phyloP scores from a whole-genome alignment of 2,329 filamentous ascomycete species.

The Microcyclospora tardicrescens region DNA sequence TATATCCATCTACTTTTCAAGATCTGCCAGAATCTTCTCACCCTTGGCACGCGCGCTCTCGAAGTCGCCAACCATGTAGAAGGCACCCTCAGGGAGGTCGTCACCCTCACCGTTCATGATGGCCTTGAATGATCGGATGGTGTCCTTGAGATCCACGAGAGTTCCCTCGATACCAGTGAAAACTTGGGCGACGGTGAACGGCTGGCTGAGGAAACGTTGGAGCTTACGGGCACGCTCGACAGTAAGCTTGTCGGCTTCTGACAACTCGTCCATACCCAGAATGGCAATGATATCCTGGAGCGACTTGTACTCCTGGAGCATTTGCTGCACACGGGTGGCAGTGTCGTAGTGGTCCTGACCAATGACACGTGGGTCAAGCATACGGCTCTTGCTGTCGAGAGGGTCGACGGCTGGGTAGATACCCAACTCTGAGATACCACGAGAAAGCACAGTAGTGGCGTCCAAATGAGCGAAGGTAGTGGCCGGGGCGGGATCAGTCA shows the following conservation, averaged over 20 bases:
- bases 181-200: conserved; percentile 80
- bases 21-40: conserved; percentile 98
- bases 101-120: conserved; percentile 94
- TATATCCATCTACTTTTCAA: conserved; percentile 41
- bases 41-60: conserved; percentile 89
- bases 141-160: conserved; percentile 98
- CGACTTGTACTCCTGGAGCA: conserved; percentile 99
- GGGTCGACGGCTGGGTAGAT: conserved; percentile 99
- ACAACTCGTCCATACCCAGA: conserved; percentile 99
- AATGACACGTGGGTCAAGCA: conserved; percentile 97
- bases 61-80: conserved; percentile 99
- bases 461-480: conserved; percentile 99
- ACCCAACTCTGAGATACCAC: conserved; percentile 99
- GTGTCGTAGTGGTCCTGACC: conserved; percentile 96
- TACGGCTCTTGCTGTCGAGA: conserved; percentile 98
- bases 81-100: conserved; percentile 80
- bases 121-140: conserved; percentile 92
- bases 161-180: conserved; percentile 93
- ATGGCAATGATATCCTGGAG: conserved; percentile 98
- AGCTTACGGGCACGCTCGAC: conserved; percentile 99
- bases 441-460: conserved; percentile 99
- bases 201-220: conserved; percentile 99
- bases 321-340: conserved; percentile 93
- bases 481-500: conserved; percentile 98
- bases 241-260: conserved; percentile 97